These are phyloP conservation scores for Carex parvula DNA, from an alignment of 176 grass and related monocot genomes.

Conservation along the genomic window DNA sequence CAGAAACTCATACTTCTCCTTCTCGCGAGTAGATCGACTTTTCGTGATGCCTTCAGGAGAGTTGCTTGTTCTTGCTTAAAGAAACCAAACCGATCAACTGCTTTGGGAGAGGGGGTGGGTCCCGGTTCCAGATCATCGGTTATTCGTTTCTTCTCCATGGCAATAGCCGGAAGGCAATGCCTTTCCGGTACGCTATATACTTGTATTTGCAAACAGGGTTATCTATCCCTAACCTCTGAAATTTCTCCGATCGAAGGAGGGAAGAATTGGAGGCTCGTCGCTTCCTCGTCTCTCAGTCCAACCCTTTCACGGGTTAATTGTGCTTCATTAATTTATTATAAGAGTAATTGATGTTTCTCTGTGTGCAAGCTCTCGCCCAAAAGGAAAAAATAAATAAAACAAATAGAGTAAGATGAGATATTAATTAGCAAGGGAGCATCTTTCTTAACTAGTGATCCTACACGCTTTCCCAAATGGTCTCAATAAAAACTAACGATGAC, in stretches of 20 bases:
- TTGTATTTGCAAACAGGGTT: neutral
- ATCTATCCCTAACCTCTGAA: neutral
- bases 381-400: neutral
- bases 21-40: slow-evolving; percentile 41
- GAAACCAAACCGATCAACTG: slow-evolving; percentile 66
- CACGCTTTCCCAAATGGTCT: neutral
- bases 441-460: slow-evolving; percentile 17
- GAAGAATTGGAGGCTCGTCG: neutral
- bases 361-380: slow-evolving; percentile 5
- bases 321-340: neutral
- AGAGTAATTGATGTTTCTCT: neutral
- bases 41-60: slow-evolving; percentile 47
- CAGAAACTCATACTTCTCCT: slow-evolving; percentile 37
- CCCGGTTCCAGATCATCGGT: slow-evolving; percentile 47
- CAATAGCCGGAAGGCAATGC: neutral
- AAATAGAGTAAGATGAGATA: slow-evolving; percentile 3
- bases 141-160: slow-evolving; percentile 68
- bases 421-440: slow-evolving; percentile 23
- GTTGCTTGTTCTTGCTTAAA: slow-evolving; percentile 51
- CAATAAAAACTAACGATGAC: slow-evolving; percentile 4
- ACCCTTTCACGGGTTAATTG: neutral
- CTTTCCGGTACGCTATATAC: neutral
- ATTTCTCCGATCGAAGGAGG: slow-evolving; percentile 1
- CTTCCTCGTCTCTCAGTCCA: slow-evolving; percentile 14
- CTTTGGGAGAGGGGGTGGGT: slow-evolving; percentile 33